phyloP scores from a whole-genome alignment of 495 filamentous ascomycete species.

The Clohesyomyces aquaticus region DNA sequence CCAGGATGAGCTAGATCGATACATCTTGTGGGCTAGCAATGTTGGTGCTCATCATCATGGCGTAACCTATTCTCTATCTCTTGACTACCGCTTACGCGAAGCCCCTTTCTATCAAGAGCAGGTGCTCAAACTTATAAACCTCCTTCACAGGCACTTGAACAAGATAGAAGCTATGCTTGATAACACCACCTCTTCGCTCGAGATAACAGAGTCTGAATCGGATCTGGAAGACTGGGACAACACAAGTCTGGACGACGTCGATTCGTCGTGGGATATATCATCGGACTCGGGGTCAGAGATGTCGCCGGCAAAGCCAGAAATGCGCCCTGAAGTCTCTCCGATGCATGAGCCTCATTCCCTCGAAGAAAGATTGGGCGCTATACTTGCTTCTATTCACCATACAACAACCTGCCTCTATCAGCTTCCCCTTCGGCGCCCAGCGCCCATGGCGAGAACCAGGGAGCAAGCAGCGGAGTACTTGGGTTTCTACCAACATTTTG shows the following conservation, averaged over 20 bases:
- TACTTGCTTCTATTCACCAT: constrained; percentile 9
- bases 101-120: constrained; percentile 21
- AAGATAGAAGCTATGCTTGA: no score
- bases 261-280: constrained; percentile 22
- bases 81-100: constrained; percentile 20
- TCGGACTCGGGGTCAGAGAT: constrained; percentile 6
- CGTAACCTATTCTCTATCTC: constrained; percentile 1
- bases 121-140: no score
- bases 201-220: no score
- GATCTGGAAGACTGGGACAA: constrained; percentile 13
- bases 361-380: no score
- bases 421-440: constrained; percentile 16
- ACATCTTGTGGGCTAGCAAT: constrained; percentile 20
- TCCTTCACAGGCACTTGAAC: no score
- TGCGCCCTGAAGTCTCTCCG: no score
- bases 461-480: background rate
- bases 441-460: constrained; percentile 13
- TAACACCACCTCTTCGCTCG: no score
- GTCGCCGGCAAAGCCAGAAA: no score
- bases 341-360: no score
- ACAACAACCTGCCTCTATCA: constrained; percentile 10
- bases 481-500: constrained; percentile 14
- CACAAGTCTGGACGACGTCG: background rate
- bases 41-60: constrained; percentile 13
- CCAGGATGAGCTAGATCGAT: constrained; percentile 13